phyloP scores from a whole-genome alignment of 257 asterid genomes.

The Nicotiana benthamiana region DNA sequence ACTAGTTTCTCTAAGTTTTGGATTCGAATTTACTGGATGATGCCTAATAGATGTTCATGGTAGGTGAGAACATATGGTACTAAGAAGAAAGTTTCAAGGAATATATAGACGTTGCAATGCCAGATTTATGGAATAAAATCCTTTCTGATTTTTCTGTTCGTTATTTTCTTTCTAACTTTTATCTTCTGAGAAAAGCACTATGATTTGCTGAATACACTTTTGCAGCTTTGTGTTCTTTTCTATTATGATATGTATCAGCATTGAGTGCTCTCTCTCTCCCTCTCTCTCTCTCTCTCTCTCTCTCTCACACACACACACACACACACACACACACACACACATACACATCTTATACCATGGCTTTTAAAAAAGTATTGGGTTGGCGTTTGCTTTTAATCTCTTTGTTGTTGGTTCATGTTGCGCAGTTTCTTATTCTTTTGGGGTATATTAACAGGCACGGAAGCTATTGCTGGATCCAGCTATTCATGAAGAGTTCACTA shows the following conservation, averaged over 20 bases:
- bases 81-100: neutral
- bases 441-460: slow-evolving; percentile 54
- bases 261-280: neutral
- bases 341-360: too few species aligned
- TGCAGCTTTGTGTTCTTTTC: neutral
- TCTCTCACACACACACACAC: too few species aligned
- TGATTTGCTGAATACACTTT: neutral
- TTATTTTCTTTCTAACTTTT: neutral
- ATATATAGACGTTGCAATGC: neutral
- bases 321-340: too few species aligned
- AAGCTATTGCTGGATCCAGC: slow-evolving; percentile 91
- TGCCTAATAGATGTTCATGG: neutral
- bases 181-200: neutral
- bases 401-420: neutral
- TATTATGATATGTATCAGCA: neutral
- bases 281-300: neutral
- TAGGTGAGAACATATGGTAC: neutral
- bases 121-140: neutral
- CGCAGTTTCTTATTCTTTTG: neutral
- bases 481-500: slow-evolving; percentile 88
- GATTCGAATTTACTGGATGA: neutral
- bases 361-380: neutral
- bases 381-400: neutral
- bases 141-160: neutral
- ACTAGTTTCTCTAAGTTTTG: neutral